Percentiles rank a stretch among this genome's conserved stretches.
Conservation (phyloP, 2,329 filamentous ascomycete genomes). For the Diaporthe nobilis region DNA sequence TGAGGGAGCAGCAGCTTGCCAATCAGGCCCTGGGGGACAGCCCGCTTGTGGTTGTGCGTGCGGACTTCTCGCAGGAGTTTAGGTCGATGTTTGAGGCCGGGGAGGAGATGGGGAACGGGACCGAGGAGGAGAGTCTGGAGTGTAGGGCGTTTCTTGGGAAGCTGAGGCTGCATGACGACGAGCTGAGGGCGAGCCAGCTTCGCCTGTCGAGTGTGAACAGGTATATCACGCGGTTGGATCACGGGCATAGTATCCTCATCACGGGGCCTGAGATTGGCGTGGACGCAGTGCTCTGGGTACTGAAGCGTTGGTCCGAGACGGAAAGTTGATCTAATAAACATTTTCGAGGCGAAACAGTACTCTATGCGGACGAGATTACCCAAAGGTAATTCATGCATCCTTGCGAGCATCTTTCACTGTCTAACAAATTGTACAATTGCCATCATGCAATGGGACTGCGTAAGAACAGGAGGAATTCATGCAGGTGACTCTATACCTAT, state of each 20-base stretch:
- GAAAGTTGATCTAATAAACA: background rate
- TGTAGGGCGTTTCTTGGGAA: conserved; percentile 19
- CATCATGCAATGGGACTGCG: background rate
- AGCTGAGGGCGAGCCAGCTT: conserved; percentile 12
- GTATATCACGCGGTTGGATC: conserved; percentile 23
- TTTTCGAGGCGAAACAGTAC: background rate
- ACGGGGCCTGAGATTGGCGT: conserved; percentile 11
- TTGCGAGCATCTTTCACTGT: background rate
- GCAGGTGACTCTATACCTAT: background rate
- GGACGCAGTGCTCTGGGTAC: conserved; percentile 11
- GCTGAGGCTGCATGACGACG: conserved; percentile 8
- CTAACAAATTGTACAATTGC: background rate
- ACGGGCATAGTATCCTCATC: conserved; percentile 6
- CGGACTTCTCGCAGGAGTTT: conserved; percentile 25
- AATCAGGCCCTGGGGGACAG: background rate
- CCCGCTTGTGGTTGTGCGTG: conserved; percentile 8
- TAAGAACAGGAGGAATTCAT: background rate
- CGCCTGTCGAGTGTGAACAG: conserved; percentile 25
- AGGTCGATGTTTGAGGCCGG: conserved; percentile 12
- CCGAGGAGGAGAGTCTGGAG: conserved; percentile 15
- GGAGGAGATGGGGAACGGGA: conserved; percentile 5
- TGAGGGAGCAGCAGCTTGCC: conserved; percentile 21
- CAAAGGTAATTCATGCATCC: background rate
- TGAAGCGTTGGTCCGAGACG: background rate
- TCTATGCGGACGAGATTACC: background rate